Evolutionary conservation across 2,329 filamentous ascomycete species (phyloP).

Genomic region (Clonostachys chloroleuca): DNA sequence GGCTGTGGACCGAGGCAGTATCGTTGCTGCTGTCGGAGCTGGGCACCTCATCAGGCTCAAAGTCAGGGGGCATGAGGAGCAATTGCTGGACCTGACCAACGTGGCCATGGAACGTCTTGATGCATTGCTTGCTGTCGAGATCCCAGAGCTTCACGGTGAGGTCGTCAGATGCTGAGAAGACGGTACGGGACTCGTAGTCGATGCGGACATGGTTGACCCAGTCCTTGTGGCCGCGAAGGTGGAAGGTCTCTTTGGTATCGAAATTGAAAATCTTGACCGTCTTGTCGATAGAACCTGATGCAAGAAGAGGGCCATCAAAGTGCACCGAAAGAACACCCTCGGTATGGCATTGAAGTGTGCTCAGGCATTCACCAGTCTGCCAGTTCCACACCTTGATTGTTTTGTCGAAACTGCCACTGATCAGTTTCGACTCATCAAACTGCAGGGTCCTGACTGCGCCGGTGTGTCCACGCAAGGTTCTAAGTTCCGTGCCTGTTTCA

Average conservation of each 20-base stretch:
- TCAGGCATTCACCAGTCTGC: slow-evolving; percentile 83
- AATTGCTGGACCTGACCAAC: slow-evolving; percentile 95
- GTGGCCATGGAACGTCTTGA: slow-evolving; percentile 78
- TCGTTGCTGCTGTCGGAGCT: slow-evolving; percentile 50
- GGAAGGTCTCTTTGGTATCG: slow-evolving; percentile 73
- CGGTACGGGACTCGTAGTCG: slow-evolving; percentile 74
- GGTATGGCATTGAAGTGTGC: slow-evolving; percentile 73
- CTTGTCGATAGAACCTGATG: slow-evolving; percentile 84
- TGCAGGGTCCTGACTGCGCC: slow-evolving; percentile 84
- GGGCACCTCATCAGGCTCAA: slow-evolving; percentile 72
- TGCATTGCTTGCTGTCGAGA: slow-evolving; percentile 75
- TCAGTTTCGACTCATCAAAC: slow-evolving; percentile 87
- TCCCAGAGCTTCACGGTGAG: slow-evolving; percentile 91
- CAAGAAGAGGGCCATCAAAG: slow-evolving; percentile 79
- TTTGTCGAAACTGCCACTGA: slow-evolving; percentile 83
- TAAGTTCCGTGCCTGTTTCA: slow-evolving; percentile 78
- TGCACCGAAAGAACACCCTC: slow-evolving; percentile 84
- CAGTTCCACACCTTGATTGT: slow-evolving; percentile 96
- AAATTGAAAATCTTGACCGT: slow-evolving; percentile 94
- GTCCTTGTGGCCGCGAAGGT: slow-evolving; percentile 79
- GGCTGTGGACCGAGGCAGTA: slow-evolving; percentile 41
- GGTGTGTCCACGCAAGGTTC: slow-evolving; percentile 80
- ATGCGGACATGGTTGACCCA: slow-evolving; percentile 97
- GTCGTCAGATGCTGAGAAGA: slow-evolving; percentile 93
- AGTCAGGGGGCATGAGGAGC: slow-evolving; percentile 76